Percentiles rank a stretch among this genome's conserved stretches.
Conservation (phyloP, 2,329 filamentous ascomycete species). For the Raffaelea deltoideospora region DNA sequence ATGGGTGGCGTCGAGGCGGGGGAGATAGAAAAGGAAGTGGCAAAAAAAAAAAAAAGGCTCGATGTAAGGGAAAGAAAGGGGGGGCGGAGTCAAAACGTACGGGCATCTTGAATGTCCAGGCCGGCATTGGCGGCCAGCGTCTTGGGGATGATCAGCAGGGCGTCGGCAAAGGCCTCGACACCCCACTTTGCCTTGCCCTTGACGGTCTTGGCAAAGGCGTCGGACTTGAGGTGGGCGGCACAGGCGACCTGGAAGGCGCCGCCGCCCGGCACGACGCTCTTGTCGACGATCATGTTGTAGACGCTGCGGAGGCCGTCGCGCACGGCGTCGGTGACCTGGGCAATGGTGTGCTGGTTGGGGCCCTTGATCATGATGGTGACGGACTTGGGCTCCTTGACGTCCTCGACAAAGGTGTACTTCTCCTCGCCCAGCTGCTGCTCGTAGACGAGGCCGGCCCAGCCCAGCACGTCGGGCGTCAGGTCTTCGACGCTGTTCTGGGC, state of each 20-base stretch:
- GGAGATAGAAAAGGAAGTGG: constrained; percentile 1
- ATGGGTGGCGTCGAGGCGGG: not conserved
- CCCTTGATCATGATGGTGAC: constrained; percentile 97
- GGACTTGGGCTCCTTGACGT: constrained; percentile 97
- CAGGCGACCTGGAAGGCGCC: constrained; percentile 95
- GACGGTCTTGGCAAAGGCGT: constrained; percentile 73
- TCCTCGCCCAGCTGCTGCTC: constrained; percentile 96
- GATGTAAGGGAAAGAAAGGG: not conserved
- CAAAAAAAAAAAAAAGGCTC: not conserved
- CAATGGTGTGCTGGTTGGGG: constrained; percentile 90
- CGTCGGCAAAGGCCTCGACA: constrained; percentile 88
- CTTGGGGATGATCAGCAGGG: constrained; percentile 90
- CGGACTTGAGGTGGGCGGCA: constrained; percentile 72
- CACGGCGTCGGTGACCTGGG: constrained; percentile 91
- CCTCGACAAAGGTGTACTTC: constrained; percentile 97
- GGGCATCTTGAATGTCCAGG: constrained; percentile 88
- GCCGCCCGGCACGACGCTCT: constrained; percentile 83
- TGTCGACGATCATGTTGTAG: constrained; percentile 99
- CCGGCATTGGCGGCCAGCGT: constrained; percentile 91
- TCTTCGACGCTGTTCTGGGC: constrained; percentile 97
- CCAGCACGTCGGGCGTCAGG: constrained; percentile 70
- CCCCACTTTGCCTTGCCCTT: constrained; percentile 98
- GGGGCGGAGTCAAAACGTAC: too few species aligned
- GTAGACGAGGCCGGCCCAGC: constrained; percentile 93
- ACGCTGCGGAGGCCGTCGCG: constrained; percentile 89